These are phyloP conservation scores for Coprinopsis cinerea DNA, from an alignment of 768 basidiomycete species.

Conservation along the genomic window DNA sequence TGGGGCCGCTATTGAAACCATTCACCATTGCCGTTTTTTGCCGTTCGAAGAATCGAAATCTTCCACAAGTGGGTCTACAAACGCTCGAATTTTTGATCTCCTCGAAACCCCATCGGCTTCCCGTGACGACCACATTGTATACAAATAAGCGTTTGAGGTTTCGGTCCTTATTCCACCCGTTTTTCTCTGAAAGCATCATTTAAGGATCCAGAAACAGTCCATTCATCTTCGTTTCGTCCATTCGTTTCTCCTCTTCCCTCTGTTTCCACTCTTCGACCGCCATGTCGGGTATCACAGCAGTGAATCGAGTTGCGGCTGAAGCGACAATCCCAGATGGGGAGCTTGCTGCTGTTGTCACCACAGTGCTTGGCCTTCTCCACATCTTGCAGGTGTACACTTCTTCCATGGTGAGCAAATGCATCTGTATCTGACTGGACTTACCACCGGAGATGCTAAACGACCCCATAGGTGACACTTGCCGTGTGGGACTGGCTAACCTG, in stretches of 20 bases:
- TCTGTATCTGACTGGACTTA: not conserved
- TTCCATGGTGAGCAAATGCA: conserved; percentile 8
- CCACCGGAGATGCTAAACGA: not conserved
- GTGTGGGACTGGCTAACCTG: conserved; percentile 15
- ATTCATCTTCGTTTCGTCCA: not conserved
- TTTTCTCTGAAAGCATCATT: too few relatives aligned
- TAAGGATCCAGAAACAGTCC: too few relatives aligned
- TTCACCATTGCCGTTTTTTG: too few relatives aligned
- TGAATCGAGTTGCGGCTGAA: conserved; percentile 10
- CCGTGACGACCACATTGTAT: too few relatives aligned
- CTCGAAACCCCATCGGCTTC: too few relatives aligned
- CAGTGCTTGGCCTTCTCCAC: conserved; percentile 12
- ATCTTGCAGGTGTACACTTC: conserved; percentile 15
- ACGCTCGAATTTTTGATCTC: too few relatives aligned
- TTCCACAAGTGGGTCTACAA: too few relatives aligned
- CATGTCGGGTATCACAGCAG: conserved; percentile 12
- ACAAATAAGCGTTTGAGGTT: too few relatives aligned
- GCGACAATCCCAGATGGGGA: conserved; percentile 1
- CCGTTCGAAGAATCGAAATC: too few relatives aligned
- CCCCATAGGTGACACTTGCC: conserved; percentile 14
- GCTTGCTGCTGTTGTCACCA: not conserved
- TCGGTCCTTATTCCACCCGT: too few relatives aligned
- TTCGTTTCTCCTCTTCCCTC: not conserved
- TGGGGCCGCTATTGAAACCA: too few relatives aligned
- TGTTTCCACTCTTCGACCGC: not conserved